Evolutionary conservation across 495 filamentous ascomycete genomes (phyloP), one percentile per base, ranked within the genome.

Genomic region (Paragyromitra xinjiangensis): DNA sequence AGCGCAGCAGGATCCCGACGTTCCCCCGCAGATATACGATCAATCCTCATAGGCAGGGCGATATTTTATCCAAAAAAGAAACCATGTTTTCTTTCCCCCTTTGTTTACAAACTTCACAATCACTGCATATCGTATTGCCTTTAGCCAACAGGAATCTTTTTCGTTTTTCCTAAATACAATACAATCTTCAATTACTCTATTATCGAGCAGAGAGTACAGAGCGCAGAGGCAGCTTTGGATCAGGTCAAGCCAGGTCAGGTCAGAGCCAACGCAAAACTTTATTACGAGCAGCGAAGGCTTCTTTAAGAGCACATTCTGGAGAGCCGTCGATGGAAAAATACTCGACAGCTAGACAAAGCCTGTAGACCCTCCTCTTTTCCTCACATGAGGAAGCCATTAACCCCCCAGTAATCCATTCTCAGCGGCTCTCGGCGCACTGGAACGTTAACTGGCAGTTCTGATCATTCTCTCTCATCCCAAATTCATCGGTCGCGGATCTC

Each of bases 241-340:
- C 29, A 8, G n/a, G 44, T 34, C 7, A 48, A 22, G 34, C 8
- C 34, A 51, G 22, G 26, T 14, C 48, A 68, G 34, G 9, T 73
- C 73, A 73, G 74, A 77, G 19, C 74, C 74, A 77, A 77, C 74
- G 74, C 69, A 73, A 73, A 67, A 65, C 74, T 77, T 77, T 77
- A 77, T 77, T 77, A 77, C 61, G 73, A 76, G 73, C 73, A 76
- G 69, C 73, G 74, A 66, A 66, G 73, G 69, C 69, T 66, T 65
- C 68, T 55, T 72, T 73, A 77, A 66, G 62, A 73, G 71, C 74
- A 77, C 62, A 73, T 66, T 77, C 59, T 73, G 74, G 74, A 77
- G 74, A 77, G 74, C 74, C 69, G 74, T 77, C 74, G 74, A 77
- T 73, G 59, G 74, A 66, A 73, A 77, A 77, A 77, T 77, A 77